Base-by-base conservation (phyloP, 1,284 basidiomycete species). In the Sparassis latifolia region DNA sequence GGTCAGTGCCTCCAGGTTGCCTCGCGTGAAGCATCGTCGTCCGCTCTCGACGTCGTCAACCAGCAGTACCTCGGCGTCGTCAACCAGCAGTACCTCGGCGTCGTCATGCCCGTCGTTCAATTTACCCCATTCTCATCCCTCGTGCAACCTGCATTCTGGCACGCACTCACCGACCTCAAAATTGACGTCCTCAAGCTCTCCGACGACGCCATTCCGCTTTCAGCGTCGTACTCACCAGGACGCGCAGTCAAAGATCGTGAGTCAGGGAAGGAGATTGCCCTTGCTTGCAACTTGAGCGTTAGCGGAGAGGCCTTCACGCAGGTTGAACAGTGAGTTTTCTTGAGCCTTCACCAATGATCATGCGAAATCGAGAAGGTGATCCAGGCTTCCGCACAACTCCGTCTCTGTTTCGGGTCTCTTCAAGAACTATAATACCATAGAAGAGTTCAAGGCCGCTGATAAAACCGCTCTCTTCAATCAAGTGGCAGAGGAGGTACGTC, bases 401-500 rank as follows among this genome's bases (percentile, higher is more conserved):
- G 70, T 78, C 12, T 46, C 66, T 0, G 71, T 79, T 1, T 62
- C 54, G 4, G 96, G 96, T 7, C 69, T 75, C 1, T 77, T 98
- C 60, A 95, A 93, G 76, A 94, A 94, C 66, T 95, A 80, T 72
- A 99, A 99, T 65, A 98, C 97, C 2, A 86, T 98, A 59, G 95
- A 98, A 60, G 92, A 97, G 10, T 99, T 99, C 73, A 94, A 89
- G 62, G 78, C 80, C 2, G 84, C 86, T 1, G 91, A 97, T 61
- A 98, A 99, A 75, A 82, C 85, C 28, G 79, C 79, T 10, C 67
- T 97, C 5, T 93, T 98, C 67, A 88, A 89, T 53, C 62, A 75
- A 28, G 67, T 85, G 49, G 77, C 83, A 0, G 76, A 84, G 55
- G 73, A 82, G 69, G 87, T 86, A 54, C 55, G 59, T 44, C 20